Conservation (phyloP, 805 yeast genomes). For the Cyberlindnera bimundalis region DNA sequence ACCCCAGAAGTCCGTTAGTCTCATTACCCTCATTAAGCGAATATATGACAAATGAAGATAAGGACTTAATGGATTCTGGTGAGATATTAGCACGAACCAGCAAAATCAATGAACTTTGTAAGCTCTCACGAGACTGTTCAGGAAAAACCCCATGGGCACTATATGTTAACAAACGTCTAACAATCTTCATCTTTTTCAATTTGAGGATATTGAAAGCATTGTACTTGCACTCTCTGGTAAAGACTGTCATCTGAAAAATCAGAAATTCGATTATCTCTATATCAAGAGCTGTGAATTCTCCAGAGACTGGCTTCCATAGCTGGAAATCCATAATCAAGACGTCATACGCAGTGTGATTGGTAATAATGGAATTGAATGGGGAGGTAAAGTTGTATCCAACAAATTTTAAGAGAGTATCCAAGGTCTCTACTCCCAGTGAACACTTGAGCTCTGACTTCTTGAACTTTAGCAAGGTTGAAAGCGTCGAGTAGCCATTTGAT, state of each 20-base stretch:
- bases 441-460: constrained; percentile 32
- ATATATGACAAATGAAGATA: constrained; percentile 50
- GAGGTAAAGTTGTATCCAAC: constrained; percentile 53
- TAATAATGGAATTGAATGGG: constrained; percentile 54
- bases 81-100: constrained; percentile 47
- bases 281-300: constrained; percentile 22
- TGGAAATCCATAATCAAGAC: constrained; percentile 60
- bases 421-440: constrained; percentile 37
- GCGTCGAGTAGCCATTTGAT: constrained; percentile 55
- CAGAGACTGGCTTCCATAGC: constrained; percentile 41
- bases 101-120: constrained; percentile 38
- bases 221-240: constrained; percentile 51
- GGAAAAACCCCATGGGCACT: constrained; percentile 33
- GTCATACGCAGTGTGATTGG: constrained; percentile 54
- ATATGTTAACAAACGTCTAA: constrained; percentile 32
- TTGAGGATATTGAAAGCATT: constrained; percentile 48
- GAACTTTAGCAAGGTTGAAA: constrained; percentile 49
- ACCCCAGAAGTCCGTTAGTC: constrained; percentile 27
- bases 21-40: constrained; percentile 37
- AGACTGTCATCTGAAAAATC: constrained; percentile 53
- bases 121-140: constrained; percentile 33
- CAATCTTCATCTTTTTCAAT: constrained; percentile 48
- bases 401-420: constrained; percentile 46
- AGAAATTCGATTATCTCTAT: constrained; percentile 49
- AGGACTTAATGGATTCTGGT: constrained; percentile 49